These are phyloP conservation scores for Dendryphion nanum DNA, from an alignment of 2,329 filamentous ascomycete species.

Conservation along the genomic window DNA sequence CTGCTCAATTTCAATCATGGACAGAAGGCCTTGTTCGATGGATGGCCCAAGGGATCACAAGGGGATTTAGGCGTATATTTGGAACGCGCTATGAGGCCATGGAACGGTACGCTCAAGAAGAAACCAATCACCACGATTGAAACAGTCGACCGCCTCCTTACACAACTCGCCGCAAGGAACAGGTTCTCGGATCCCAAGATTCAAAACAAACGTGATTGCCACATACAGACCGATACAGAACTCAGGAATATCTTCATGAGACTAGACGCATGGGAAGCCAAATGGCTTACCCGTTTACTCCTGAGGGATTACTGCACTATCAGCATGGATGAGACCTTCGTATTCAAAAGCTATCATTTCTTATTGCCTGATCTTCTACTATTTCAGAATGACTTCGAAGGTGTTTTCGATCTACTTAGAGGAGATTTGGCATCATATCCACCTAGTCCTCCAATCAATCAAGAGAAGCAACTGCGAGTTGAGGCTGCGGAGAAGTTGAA, in stretches of 20 bases:
- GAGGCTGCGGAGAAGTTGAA: slow-evolving; percentile 40
- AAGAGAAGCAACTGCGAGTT: slow-evolving; percentile 31
- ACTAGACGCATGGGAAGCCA: slow-evolving; percentile 64
- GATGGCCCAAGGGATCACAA: slow-evolving; percentile 58
- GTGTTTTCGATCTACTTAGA: slow-evolving; percentile 58
- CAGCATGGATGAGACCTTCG: slow-evolving; percentile 55
- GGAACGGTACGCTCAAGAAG: slow-evolving; percentile 46
- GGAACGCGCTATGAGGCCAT: slow-evolving; percentile 60
- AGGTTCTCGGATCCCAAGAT: slow-evolving; percentile 66
- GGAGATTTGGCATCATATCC: slow-evolving; percentile 40
- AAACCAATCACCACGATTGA: slow-evolving; percentile 58
- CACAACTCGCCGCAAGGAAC: slow-evolving; percentile 65
- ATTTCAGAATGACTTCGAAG: slow-evolving; percentile 66
- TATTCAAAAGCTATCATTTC: slow-evolving; percentile 65
- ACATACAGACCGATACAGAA: slow-evolving; percentile 22
- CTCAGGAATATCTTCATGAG: slow-evolving; percentile 44
- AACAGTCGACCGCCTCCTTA: slow-evolving; percentile 67
- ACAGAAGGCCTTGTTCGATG: slow-evolving; percentile 60
- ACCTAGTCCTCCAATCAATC: slow-evolving; percentile 31
- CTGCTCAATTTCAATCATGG: slow-evolving; percentile 64
- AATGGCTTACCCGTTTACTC: slow-evolving; percentile 84
- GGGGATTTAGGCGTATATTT: slow-evolving; percentile 73
- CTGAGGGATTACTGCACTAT: slow-evolving; percentile 74
- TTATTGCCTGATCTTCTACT: slow-evolving; percentile 67
- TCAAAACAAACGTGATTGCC: slow-evolving; percentile 16